phyloP scores from a whole-genome alignment of 108 stramenopile species.

The Discostella stelligeroides region DNA sequence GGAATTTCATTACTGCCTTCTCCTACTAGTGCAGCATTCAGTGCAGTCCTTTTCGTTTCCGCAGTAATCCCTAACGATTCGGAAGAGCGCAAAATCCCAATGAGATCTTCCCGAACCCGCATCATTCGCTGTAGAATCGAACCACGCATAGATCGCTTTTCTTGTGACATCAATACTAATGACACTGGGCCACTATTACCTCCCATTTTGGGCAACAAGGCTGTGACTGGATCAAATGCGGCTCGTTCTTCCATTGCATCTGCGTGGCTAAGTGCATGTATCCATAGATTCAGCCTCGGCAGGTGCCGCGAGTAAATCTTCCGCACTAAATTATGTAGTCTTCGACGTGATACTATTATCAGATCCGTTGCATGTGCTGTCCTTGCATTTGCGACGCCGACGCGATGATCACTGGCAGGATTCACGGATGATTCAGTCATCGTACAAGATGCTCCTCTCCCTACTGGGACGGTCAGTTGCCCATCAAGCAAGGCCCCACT shows the following conservation, averaged over 20 bases:
- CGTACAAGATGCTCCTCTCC: slow-evolving; percentile 9
- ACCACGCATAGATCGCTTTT: slow-evolving; percentile 19
- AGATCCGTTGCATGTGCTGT: background rate
- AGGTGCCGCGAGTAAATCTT: slow-evolving; percentile 14
- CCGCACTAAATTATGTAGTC: slow-evolving; percentile 30
- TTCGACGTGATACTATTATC: background rate
- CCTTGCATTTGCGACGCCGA: too few species aligned
- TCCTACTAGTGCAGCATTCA: too few species aligned
- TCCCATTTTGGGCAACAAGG: too few species aligned
- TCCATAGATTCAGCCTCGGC: slow-evolving; percentile 38
- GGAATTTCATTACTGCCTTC: too few species aligned
- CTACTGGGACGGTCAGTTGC: slow-evolving; percentile 14
- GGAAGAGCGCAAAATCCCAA: slow-evolving; percentile 24
- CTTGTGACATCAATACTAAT: slow-evolving; percentile 28
- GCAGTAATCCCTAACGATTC: slow-evolving; percentile 8
- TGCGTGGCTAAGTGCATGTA: slow-evolving; percentile 40
- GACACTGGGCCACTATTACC: too few species aligned
- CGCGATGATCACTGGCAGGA: background rate
- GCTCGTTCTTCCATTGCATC: slow-evolving; percentile 44
- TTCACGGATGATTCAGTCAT: background rate
- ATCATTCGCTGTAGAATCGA: slow-evolving; percentile 37
- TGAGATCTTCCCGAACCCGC: slow-evolving; percentile 32
- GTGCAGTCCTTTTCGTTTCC: background rate
- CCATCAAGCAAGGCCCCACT: slow-evolving; percentile 44
- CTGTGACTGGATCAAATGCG: slow-evolving; percentile 29